Conservation (phyloP, 768 basidiomycete genomes). For the Leccinum subtestaceum region DNA sequence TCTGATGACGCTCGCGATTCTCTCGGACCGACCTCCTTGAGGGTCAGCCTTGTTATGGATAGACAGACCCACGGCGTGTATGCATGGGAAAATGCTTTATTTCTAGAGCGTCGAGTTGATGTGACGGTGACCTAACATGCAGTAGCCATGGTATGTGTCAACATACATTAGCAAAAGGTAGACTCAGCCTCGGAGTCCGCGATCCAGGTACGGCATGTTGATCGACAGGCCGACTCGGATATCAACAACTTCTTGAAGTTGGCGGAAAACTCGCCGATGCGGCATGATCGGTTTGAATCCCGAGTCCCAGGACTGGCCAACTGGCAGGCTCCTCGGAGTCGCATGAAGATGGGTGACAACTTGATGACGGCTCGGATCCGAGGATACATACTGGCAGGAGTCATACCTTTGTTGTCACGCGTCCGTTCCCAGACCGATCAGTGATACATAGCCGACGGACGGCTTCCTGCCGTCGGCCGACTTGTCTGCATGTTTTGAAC, state of each 20-base stretch:
- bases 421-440: background rate
- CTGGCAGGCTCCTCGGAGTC: background rate
- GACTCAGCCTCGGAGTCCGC: no score
- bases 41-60: conserved; percentile 3
- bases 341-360: background rate
- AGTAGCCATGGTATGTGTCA: background rate
- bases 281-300: background rate
- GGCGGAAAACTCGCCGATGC: background rate
- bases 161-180: no score
- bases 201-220: no score
- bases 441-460: background rate
- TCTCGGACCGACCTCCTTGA: conserved; percentile 12
- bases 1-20: conserved; percentile 6
- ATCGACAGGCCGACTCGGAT: no score
- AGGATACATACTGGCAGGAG: no score
- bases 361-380: background rate
- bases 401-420: no score
- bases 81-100: background rate
- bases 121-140: background rate
- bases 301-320: background rate
- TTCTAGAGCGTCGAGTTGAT: conserved; percentile 10
- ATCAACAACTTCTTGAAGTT: no score
- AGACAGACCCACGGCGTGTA: background rate
- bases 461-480: no score
- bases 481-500: no score